Conservation (phyloP, 306 rosid genomes). For the Parietaria judaica region DNA sequence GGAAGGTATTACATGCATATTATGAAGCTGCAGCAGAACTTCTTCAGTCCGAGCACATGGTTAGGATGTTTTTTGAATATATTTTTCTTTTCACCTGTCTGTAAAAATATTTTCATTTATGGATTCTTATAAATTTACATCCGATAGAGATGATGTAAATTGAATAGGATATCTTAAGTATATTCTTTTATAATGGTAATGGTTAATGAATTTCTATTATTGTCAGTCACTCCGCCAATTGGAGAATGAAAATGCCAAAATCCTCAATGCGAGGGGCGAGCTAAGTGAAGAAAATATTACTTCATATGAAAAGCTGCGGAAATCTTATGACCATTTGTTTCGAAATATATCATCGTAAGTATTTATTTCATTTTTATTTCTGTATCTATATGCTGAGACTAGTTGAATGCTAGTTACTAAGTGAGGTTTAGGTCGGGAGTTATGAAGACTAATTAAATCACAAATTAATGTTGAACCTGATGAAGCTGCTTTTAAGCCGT, state of each 20-base stretch:
- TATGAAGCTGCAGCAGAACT: conserved; percentile 81
- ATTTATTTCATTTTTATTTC: conserved; percentile 11
- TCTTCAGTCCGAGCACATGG: conserved; percentile 93
- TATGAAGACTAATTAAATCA: background rate
- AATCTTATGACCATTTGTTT: conserved; percentile 81
- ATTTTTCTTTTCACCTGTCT: conserved; percentile 7
- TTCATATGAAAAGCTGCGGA: conserved; percentile 90
- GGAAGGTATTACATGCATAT: conserved; percentile 76
- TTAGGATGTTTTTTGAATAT: conserved; percentile 32
- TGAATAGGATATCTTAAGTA: background rate
- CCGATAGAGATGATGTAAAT: background rate
- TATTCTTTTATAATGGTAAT: no score
- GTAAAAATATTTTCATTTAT: background rate
- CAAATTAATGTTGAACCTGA: background rate
- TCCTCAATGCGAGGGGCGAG: conserved; percentile 93
- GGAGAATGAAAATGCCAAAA: conserved; percentile 96
- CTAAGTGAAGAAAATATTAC: conserved; percentile 81
- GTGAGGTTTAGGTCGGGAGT: background rate
- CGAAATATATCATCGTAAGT: conserved; percentile 95
- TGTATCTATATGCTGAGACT: conserved; percentile 9
- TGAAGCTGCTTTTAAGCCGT: no score
- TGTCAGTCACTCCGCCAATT: conserved; percentile 80
- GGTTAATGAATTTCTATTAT: background rate
- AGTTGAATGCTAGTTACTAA: background rate
- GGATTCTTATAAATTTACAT: background rate